Conservation (phyloP, 2,329 filamentous ascomycete genomes). For the Alternaria atra region DNA sequence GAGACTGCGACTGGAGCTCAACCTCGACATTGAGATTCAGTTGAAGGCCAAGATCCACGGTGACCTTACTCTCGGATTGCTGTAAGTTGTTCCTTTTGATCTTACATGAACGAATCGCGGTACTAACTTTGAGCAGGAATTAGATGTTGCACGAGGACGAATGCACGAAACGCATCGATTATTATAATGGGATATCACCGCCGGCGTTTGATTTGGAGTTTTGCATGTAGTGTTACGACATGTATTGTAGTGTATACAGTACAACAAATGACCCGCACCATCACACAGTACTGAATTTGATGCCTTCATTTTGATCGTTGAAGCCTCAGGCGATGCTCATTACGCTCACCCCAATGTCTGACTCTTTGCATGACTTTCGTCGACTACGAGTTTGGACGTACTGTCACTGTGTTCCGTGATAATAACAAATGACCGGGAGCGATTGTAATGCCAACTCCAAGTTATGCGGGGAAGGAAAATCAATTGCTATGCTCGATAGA, state of each 20-base stretch:
- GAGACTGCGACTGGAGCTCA: slow-evolving; percentile 66
- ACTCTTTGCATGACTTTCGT: background rate
- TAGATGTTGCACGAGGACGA: slow-evolving; percentile 28
- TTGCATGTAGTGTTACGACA: slow-evolving; percentile 36
- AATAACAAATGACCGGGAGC: background rate
- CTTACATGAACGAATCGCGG: background rate
- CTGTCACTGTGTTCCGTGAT: background rate
- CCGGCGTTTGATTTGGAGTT: slow-evolving; percentile 36
- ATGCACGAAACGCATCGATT: slow-evolving; percentile 25
- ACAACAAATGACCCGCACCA: slow-evolving; percentile 14
- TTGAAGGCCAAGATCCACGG: slow-evolving; percentile 72
- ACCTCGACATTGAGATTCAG: slow-evolving; percentile 70
- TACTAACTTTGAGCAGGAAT: slow-evolving; percentile 42
- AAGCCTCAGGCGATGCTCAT: background rate
- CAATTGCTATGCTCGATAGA: background rate
- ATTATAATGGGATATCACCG: slow-evolving; percentile 21
- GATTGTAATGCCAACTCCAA: background rate
- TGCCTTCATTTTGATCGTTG: background rate
- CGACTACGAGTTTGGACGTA: background rate
- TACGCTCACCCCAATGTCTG: background rate
- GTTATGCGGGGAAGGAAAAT: background rate
- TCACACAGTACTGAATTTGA: background rate
- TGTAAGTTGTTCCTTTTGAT: slow-evolving; percentile 49
- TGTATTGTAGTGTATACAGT: slow-evolving; percentile 26
- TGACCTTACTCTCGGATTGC: slow-evolving; percentile 67